A percentile compares a stretch with the other conserved stretches of the same genome.
phyloP scores from a whole-genome alignment of 2,329 filamentous ascomycete genomes.

The Pestalotiopsis fici region DNA sequence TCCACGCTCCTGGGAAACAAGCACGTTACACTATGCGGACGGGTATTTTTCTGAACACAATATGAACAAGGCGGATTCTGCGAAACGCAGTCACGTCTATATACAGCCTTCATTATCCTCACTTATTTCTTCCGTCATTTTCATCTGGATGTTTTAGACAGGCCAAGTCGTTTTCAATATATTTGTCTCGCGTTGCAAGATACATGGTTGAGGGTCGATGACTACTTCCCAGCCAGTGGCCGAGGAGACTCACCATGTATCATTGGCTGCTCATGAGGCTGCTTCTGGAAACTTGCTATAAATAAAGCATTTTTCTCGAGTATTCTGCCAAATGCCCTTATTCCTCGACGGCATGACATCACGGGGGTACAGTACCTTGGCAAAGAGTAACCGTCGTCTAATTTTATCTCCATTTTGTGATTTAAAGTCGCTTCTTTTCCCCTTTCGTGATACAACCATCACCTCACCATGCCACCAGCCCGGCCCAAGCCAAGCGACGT shows the following conservation, averaged over 20 bases:
- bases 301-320: neutral
- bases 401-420: neutral
- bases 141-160: constrained; percentile 11
- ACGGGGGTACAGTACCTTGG: neutral
- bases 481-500: constrained; percentile 69
- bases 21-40: neutral
- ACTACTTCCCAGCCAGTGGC: neutral
- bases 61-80: neutral
- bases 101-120: constrained; percentile 3
- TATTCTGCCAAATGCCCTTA: neutral
- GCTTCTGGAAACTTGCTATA: constrained; percentile 2
- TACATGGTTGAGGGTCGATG: neutral
- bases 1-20: constrained; percentile 7
- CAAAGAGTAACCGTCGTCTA: neutral
- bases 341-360: neutral
- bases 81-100: constrained; percentile 6
- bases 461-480: constrained; percentile 53
- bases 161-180: constrained; percentile 1
- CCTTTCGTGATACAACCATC: neutral
- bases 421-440: neutral
- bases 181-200: constrained; percentile 7
- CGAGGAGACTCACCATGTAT: neutral
- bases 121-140: constrained; percentile 1
- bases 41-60: constrained; percentile 5
- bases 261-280: neutral